Base-by-base conservation (phyloP, 148 eudicot genomes). In the Persicaria tinctoria region DNA sequence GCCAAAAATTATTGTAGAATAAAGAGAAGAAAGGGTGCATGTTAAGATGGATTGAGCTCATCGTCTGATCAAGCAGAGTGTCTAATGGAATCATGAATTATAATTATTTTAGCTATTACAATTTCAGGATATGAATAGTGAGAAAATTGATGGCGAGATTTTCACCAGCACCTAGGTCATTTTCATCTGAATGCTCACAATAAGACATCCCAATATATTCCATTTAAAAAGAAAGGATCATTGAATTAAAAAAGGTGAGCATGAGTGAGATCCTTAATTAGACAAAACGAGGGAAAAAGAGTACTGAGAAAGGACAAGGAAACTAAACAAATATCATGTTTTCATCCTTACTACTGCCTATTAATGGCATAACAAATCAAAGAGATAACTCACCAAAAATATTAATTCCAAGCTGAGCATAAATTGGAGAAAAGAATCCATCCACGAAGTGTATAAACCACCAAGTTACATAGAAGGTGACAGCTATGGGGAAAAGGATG, bases 361-460 rank as follows among this genome's bases (percentile, higher is more conserved):
- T 20, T 59, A 5, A 20, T 44, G 46, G 47, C 47, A 66, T 66
- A 44, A 66, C 4, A 66, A 66, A 66, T 38, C 70, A 48, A 12
- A 72, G 66, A 74, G 18, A 54, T 56, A 54, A 46, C 91, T 81
- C 82, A 91, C 97, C 97, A 79, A 91, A 91, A 11, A 91, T 86
- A 78, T 89, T 76, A 73, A 91, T 91, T 79, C 97, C 97, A 76
- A 91, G 93, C 68, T 91, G 93, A 72, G 88, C 91, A 80, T 91
- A 91, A 55, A 91, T 89, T 27, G 97, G 97, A 75, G 97, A 91
- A 85, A 89, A 91, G 78, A 91, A 86, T 3, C 97, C 97, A 79
- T 91, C 97, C 75, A 91, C 97, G 72, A 91, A 87, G 82, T 84
- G 93, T 78, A 91, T 91, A 76, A 91, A 91, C 97, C 97, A 91